Evolutionary conservation across 805 yeast genomes (phyloP).

Genomic region (Saccharomycopsis synnaedendra): DNA sequence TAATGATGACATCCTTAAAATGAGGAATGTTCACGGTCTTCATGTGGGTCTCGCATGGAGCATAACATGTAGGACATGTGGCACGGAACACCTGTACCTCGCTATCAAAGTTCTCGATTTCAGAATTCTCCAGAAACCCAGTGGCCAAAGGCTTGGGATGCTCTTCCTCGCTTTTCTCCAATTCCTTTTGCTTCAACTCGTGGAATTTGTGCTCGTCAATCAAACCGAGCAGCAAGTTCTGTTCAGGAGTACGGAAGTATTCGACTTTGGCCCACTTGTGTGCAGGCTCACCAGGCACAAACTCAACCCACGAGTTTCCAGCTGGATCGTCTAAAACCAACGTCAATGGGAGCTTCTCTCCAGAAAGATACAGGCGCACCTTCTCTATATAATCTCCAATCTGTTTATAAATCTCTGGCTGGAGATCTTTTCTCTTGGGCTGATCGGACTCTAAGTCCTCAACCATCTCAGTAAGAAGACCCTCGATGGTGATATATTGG

Average conservation of each 20-base stretch:
- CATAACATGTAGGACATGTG: slow-evolving; percentile 82
- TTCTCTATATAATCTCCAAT: slow-evolving; percentile 57
- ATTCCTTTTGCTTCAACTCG: slow-evolving; percentile 24
- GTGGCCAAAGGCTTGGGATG: slow-evolving; percentile 28
- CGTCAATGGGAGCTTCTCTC: slow-evolving; percentile 67
- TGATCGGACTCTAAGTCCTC: slow-evolving; percentile 76
- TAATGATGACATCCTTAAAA: slow-evolving; percentile 91
- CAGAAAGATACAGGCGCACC: slow-evolving; percentile 50
- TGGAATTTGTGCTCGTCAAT: slow-evolving; percentile 34
- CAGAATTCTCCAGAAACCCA: slow-evolving; percentile 63
- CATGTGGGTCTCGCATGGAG: slow-evolving; percentile 87
- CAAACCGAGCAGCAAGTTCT: slow-evolving; percentile 75
- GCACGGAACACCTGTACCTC: slow-evolving; percentile 93
- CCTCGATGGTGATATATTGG: slow-evolving; percentile 87
- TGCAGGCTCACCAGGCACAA: slow-evolving; percentile 71
- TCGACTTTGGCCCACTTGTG: slow-evolving; percentile 85
- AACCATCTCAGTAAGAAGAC: slow-evolving; percentile 72
- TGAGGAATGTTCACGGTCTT: slow-evolving; percentile 94
- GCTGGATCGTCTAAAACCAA: slow-evolving; percentile 84
- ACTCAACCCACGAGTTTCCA: slow-evolving; percentile 96
- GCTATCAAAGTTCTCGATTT: slow-evolving; percentile 73
- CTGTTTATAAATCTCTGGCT: slow-evolving; percentile 66
- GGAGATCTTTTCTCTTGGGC: slow-evolving; percentile 58
- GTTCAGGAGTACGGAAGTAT: slow-evolving; percentile 78
- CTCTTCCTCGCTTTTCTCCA: slow-evolving; percentile 17